Evolutionary conservation across 257 asterid genomes (phyloP).

Genomic region (Verbascum thapsus): DNA sequence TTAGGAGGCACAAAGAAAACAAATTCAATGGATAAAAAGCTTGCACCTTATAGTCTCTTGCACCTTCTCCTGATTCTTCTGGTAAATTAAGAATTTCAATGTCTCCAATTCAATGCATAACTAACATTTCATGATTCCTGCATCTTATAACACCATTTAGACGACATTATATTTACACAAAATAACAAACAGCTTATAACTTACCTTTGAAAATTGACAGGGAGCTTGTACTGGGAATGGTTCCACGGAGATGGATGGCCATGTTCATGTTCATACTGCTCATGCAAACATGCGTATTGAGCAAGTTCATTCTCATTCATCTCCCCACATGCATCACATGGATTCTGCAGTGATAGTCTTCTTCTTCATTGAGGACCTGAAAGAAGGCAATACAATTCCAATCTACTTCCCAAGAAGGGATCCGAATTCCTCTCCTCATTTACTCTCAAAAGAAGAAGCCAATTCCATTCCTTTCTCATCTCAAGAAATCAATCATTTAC

Average conservation of each 20-base stretch:
- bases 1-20: background rate
- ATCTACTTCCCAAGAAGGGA: conserved; percentile 58
- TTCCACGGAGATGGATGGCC: conserved; percentile 23
- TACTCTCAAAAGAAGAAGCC: conserved; percentile 56
- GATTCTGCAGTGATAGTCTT: conserved; percentile 61
- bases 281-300: conserved; percentile 36
- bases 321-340: conserved; percentile 56
- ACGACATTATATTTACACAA: background rate
- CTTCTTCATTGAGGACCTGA: conserved; percentile 60
- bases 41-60: conserved; percentile 32
- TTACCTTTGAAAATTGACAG: too few relatives aligned
- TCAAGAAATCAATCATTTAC: conserved; percentile 47
- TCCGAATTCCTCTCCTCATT: conserved; percentile 37
- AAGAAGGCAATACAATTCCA: conserved; percentile 48
- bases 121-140: background rate
- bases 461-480: conserved; percentile 64
- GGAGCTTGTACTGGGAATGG: conserved; percentile 31
- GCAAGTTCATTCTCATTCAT: conserved; percentile 44
- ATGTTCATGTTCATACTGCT: conserved; percentile 6
- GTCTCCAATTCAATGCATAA: conserved; percentile 6
- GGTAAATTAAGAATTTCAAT: conserved; percentile 32
- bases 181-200: too few relatives aligned
- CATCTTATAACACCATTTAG: background rate
- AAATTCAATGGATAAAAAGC: conserved; percentile 41
- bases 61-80: conserved; percentile 45